These are phyloP conservation scores for Colletotrichum sp. DNA, from an alignment of 2,329 filamentous ascomycete genomes.

Conservation along the genomic window DNA sequence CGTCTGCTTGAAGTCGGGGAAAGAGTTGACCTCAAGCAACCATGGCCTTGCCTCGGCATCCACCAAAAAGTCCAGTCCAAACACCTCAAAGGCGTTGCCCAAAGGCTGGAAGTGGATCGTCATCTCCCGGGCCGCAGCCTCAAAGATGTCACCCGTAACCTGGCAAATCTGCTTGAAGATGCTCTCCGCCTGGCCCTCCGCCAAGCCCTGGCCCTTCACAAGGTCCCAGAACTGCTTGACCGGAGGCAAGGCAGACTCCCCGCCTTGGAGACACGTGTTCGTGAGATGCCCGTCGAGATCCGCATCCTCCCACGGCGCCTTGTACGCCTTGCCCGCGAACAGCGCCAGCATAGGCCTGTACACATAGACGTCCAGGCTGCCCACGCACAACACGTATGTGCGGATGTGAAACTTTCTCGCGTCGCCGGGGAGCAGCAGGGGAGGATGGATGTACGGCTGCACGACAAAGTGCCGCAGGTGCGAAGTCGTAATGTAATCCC, in stretches of 20 bases:
- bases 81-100: constrained; percentile 89
- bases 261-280: constrained; percentile 89
- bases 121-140: constrained; percentile 84
- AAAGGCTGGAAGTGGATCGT: constrained; percentile 90
- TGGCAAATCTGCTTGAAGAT: constrained; percentile 77
- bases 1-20: constrained; percentile 94
- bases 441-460: constrained; percentile 92
- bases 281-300: constrained; percentile 81
- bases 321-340: constrained; percentile 80
- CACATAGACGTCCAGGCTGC: constrained; percentile 81
- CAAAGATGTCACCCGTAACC: constrained; percentile 80
- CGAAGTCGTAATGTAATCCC: constrained; percentile 75
- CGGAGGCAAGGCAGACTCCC: constrained; percentile 54
- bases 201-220: constrained; percentile 24
- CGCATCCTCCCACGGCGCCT: constrained; percentile 60
- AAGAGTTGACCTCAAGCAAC: constrained; percentile 93
- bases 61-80: constrained; percentile 89
- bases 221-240: constrained; percentile 81
- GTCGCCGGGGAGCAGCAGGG: constrained; percentile 73
- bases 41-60: constrained; percentile 69
- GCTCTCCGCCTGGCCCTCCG: constrained; percentile 54
- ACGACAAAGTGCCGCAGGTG: constrained; percentile 96
- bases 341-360: constrained; percentile 92
- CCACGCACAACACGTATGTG: constrained; percentile 85
- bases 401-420: constrained; percentile 92